Conservation (phyloP, 805 yeast genomes). For the Isabelozyma gotoi region DNA sequence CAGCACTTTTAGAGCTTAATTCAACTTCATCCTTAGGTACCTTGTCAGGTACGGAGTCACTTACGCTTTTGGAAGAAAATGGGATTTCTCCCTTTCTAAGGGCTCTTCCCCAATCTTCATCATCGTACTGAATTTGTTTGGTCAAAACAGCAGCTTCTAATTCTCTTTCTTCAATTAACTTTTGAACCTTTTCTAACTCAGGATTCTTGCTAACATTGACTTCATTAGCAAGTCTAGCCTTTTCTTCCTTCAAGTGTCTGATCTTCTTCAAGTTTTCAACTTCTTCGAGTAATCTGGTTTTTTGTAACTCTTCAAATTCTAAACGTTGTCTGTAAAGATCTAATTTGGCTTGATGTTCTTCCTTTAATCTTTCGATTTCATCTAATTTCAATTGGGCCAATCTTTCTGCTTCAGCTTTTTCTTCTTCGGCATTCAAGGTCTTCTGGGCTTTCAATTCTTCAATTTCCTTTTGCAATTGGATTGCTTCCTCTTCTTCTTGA, state of each 20-base stretch:
- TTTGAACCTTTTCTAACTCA: slow-evolving; percentile 23
- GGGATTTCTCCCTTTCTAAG: slow-evolving; percentile 3
- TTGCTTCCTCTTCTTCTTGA: slow-evolving; percentile 24
- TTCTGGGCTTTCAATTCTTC: slow-evolving; percentile 28
- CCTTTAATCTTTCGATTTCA: slow-evolving; percentile 32
- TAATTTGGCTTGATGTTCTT: slow-evolving; percentile 32
- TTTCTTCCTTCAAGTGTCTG: slow-evolving; percentile 38
- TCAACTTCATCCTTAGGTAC: slow-evolving; percentile 6
- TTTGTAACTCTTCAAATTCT: slow-evolving; percentile 38
- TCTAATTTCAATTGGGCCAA: slow-evolving; percentile 30
- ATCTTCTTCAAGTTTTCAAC: slow-evolving; percentile 39
- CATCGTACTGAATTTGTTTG: slow-evolving; percentile 33
- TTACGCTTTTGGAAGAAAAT: slow-evolving; percentile 5
- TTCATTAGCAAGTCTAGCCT: slow-evolving; percentile 26
- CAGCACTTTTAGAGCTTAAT: neutral
- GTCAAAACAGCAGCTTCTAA: slow-evolving; percentile 30
- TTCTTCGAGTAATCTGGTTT: slow-evolving; percentile 36
- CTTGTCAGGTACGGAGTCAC: slow-evolving; percentile 11
- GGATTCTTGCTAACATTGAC: slow-evolving; percentile 13
- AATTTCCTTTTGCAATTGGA: slow-evolving; percentile 28
- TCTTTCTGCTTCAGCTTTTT: slow-evolving; percentile 25
- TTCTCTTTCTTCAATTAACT: slow-evolving; percentile 32
- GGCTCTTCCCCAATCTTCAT: slow-evolving; percentile 19
- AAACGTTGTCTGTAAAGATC: slow-evolving; percentile 27
- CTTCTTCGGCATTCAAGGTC: slow-evolving; percentile 18